These are phyloP conservation scores for Blastomyces percursus DNA, from an alignment of 2,329 filamentous ascomycete genomes.

Conservation along the genomic window DNA sequence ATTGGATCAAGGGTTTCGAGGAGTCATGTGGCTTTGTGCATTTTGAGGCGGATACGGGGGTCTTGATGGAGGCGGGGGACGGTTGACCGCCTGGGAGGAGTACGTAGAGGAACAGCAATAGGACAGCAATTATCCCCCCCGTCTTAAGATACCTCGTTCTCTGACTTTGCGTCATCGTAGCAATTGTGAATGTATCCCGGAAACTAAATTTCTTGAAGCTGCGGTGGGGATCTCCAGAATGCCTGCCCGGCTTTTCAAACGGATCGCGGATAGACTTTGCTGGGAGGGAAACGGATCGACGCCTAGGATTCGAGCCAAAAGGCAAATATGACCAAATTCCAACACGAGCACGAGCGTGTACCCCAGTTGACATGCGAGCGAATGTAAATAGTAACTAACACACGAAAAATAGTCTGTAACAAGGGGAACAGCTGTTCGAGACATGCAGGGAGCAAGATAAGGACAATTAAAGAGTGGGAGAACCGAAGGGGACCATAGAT, in stretches of 20 bases:
- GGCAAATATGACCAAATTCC: conserved; percentile 45
- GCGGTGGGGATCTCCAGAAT: conserved; percentile 24
- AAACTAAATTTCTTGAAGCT: conserved; percentile 32
- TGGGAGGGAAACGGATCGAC: conserved; percentile 45
- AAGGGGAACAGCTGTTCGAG: neutral
- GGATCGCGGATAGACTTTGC: conserved; percentile 33
- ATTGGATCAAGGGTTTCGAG: conserved; percentile 89
- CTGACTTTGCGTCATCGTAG: conserved; percentile 52
- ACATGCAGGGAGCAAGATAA: neutral
- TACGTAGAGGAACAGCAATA: conserved; percentile 48
- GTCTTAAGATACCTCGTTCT: conserved; percentile 51
- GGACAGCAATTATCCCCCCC: conserved; percentile 47
- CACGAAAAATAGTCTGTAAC: neutral
- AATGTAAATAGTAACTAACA: conserved; percentile 1
- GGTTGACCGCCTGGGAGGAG: conserved; percentile 33
- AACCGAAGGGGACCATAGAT: conserved; percentile 4
- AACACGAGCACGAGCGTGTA: conserved; percentile 40
- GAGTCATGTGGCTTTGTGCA: conserved; percentile 76
- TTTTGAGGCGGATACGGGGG: conserved; percentile 42
- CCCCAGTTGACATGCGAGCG: conserved; percentile 46
- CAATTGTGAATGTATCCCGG: conserved; percentile 28
- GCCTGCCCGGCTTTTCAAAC: conserved; percentile 38
- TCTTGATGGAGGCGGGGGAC: conserved; percentile 7
- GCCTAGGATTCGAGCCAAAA: conserved; percentile 36
- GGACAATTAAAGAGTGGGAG: conserved; percentile 10